Evolutionary conservation across 2,329 filamentous ascomycete species (phyloP).

Genomic region (Chaetothyriales sp.): DNA sequence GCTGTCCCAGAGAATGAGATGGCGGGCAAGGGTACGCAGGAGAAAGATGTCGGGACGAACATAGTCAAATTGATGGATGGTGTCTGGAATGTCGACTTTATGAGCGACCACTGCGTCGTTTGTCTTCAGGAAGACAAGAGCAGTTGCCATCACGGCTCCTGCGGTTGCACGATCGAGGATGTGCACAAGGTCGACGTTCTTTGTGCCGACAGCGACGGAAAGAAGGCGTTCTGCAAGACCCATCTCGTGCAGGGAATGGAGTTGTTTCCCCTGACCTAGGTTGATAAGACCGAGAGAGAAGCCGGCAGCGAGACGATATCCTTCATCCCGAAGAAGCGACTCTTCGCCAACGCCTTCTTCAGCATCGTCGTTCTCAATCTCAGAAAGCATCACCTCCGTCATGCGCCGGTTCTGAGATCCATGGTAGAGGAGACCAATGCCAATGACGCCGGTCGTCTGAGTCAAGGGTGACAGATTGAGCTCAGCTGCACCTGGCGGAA

Average conservation of each 20-base stretch:
- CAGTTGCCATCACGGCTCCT: slow-evolving; percentile 78
- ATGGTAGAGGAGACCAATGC: slow-evolving; percentile 85
- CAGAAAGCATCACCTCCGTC: slow-evolving; percentile 97
- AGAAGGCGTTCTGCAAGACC: slow-evolving; percentile 76
- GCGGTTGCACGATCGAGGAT: slow-evolving; percentile 84
- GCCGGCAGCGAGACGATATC: slow-evolving; percentile 87
- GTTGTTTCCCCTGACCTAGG: slow-evolving; percentile 72
- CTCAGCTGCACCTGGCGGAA: slow-evolving; percentile 82
- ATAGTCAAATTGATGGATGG: slow-evolving; percentile 83
- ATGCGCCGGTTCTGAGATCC: slow-evolving; percentile 93
- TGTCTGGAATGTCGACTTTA: slow-evolving; percentile 87
- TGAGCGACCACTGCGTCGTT: slow-evolving; percentile 72
- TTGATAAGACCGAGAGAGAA: slow-evolving; percentile 93
- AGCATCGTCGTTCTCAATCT: slow-evolving; percentile 76
- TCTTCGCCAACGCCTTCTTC: slow-evolving; percentile 54
- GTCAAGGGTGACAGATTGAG: slow-evolving; percentile 84
- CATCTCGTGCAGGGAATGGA: slow-evolving; percentile 87
- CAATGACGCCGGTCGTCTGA: slow-evolving; percentile 93
- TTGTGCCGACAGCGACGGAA: slow-evolving; percentile 69
- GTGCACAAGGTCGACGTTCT: slow-evolving; percentile 83
- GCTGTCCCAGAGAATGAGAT: slow-evolving; percentile 82
- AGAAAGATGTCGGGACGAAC: slow-evolving; percentile 86
- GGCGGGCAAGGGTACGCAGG: slow-evolving; percentile 72
- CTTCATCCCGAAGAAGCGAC: slow-evolving; percentile 75
- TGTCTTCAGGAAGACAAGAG: slow-evolving; percentile 94